Percentiles rank a stretch among this genome's conserved stretches.
Evolutionary conservation across 768 basidiomycete species (phyloP).

Genomic region (Lentinula aciculospora): DNA sequence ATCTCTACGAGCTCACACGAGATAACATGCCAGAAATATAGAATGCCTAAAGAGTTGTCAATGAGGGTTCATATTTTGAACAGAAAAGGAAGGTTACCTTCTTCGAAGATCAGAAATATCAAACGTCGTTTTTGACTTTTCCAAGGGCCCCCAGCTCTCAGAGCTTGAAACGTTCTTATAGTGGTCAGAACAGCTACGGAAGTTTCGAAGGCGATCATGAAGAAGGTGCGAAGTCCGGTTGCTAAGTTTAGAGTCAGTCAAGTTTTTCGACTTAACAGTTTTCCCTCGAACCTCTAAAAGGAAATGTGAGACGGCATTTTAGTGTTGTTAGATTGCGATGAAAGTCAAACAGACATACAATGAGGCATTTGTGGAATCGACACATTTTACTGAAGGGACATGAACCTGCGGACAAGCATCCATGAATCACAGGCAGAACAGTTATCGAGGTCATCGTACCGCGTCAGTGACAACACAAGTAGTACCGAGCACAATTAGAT

Average conservation of each 20-base stretch:
- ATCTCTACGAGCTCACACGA: background rate
- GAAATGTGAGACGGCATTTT: background rate
- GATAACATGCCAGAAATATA: conserved; percentile 2
- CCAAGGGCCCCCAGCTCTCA: conserved; percentile 8
- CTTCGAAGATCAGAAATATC: conserved; percentile 4
- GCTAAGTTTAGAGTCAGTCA: background rate
- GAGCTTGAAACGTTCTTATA: conserved; percentile 13
- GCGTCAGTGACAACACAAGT: conserved; percentile 17
- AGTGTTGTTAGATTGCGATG: background rate
- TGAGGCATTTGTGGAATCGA: conserved; percentile 11
- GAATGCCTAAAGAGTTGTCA: background rate
- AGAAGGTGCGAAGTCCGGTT: conserved; percentile 12
- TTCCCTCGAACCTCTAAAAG: background rate
- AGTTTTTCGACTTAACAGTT: background rate
- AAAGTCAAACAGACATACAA: conserved; percentile 9
- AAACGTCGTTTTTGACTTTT: conserved; percentile 4
- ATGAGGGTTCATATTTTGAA: background rate
- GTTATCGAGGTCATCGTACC: conserved; percentile 11
- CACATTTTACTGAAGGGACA: conserved; percentile 13
- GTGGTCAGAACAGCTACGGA: conserved; percentile 11
- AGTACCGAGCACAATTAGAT: conserved; percentile 15
- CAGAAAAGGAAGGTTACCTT: background rate
- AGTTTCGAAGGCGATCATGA: conserved; percentile 15
- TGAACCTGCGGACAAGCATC: conserved; percentile 13
- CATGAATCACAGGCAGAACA: background rate